Evolutionary conservation across 495 filamentous ascomycete genomes (phyloP), one percentile per base, ranked within the genome.

Genomic region (Lophiostoma macrostomum): DNA sequence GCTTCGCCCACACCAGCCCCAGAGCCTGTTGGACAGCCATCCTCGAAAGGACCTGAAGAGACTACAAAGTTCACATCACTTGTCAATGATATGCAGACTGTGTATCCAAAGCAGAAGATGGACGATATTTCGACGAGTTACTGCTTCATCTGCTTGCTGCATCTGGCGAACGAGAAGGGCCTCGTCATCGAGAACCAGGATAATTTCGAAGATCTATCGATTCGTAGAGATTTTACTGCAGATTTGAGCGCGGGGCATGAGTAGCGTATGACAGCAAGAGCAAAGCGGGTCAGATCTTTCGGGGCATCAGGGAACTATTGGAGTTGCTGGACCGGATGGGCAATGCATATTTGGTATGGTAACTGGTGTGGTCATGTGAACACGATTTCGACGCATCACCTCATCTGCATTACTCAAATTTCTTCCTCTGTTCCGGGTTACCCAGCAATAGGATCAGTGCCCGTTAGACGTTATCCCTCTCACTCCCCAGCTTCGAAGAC

Each of bases 131-230:
- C 90, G 30, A 99, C 94, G 1, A 90, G 84, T 41, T 99, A 84
- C 67, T 95, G 94, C 64, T 99, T 99, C 71, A 99, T 99, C 64
- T 96, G 90, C 63, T 68, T 97, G 45, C 75, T 99, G 42, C 94
- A 99, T 72, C 61, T 99, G 61, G 94, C 94, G 41, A 99, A 99
- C 70, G 94, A 99, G 69, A 94, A 96, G 72, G 94, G 94, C 4
- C 76, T 99, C 45, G 76, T 86, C 22, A 66, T 84, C 18, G 69
- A 76, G 44, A 79, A 78, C 42, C 72, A 78, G 49, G 71, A 76
- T 14, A 56, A 61, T 16, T 69, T 69, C 43, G 37, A 58, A 45
- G 71, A 75, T 30, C 56, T 75, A 42, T 61, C 47, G 1, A 72
- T 75, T 19, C 55, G 70, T 32, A 67, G 43, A 49, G 72, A 75